Conservation (phyloP, 306 rosid genomes). For the Glycine soja region DNA sequence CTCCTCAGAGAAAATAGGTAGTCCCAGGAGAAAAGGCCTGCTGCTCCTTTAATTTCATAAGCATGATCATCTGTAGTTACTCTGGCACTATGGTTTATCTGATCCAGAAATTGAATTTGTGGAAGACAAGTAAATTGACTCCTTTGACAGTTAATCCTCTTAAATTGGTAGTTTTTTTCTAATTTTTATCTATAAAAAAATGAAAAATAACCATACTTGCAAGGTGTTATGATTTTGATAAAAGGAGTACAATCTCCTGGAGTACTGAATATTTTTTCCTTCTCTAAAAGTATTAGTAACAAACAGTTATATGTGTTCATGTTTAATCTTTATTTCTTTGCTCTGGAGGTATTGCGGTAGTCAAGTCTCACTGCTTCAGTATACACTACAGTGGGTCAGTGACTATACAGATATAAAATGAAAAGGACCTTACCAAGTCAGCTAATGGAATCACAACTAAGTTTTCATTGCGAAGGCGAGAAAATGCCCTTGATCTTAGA, state of each 20-base stretch:
- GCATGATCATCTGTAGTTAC: conserved; percentile 88
- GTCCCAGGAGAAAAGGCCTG: conserved; percentile 95
- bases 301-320: neutral
- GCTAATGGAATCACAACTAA: conserved; percentile 85
- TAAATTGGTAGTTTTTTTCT: neutral
- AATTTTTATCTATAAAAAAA: neutral
- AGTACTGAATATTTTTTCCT: too few relatives aligned
- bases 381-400: neutral
- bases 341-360: conserved; percentile 13
- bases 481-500: conserved; percentile 94
- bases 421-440: conserved; percentile 74
- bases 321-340: conserved; percentile 9
- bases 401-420: conserved; percentile 19
- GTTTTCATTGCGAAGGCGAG: conserved; percentile 83
- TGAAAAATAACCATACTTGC: too few relatives aligned
- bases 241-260: too few relatives aligned
- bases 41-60: conserved; percentile 82
- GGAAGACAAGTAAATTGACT: neutral
- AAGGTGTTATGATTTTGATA: too few relatives aligned
- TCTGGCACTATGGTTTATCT: conserved; percentile 84
- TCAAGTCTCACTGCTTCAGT: conserved; percentile 3
- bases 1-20: conserved; percentile 76
- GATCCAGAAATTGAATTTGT: conserved; percentile 45
- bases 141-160: neutral
- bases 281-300: too few relatives aligned